These are phyloP conservation scores for Rhytidhysteron rufulum DNA, from an alignment of 2,329 filamentous ascomycete genomes.

Conservation along the genomic window DNA sequence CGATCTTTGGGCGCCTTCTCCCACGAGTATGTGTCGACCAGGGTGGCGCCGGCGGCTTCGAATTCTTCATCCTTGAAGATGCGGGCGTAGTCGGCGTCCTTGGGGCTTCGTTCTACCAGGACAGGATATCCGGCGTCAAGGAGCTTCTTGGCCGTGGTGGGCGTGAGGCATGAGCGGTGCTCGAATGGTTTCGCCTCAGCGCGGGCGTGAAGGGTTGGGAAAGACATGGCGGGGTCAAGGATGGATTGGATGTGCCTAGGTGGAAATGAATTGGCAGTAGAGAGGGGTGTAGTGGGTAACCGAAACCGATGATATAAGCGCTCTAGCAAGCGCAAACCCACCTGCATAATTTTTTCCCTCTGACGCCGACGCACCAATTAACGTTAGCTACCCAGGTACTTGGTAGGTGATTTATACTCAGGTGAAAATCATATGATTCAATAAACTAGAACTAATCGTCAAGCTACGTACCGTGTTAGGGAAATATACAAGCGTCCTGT, in stretches of 20 bases:
- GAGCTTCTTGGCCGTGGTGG: slow-evolving; percentile 37
- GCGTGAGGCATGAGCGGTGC: slow-evolving; percentile 38
- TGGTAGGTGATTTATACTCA: too few species aligned
- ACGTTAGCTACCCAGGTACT: too few species aligned
- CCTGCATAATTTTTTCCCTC: too few species aligned
- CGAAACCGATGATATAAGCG: too few species aligned
- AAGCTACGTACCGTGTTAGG: too few species aligned
- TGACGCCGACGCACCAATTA: too few species aligned
- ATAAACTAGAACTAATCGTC: too few species aligned
- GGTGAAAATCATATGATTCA: too few species aligned
- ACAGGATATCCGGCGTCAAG: slow-evolving; percentile 39
- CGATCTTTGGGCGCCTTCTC: slow-evolving; percentile 33
- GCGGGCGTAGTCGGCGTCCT: slow-evolving; percentile 33
- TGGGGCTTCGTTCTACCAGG: slow-evolving; percentile 37
- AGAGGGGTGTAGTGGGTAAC: too few species aligned
- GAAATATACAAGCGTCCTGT: too few species aligned
- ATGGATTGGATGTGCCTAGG: slow-evolving; percentile 4
- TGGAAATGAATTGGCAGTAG: too few species aligned
- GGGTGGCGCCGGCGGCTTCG: slow-evolving; percentile 33
- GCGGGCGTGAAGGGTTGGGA: slow-evolving; percentile 39
- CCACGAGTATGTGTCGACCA: slow-evolving; percentile 37
- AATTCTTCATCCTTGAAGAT: slow-evolving; percentile 42
- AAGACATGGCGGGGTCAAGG: slow-evolving; percentile 10
- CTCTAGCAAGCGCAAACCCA: too few species aligned
- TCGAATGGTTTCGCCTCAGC: slow-evolving; percentile 40